Percentiles rank a stretch among this genome's conserved stretches.
phyloP scores from a whole-genome alignment of 2,329 filamentous ascomycete species.

The Truncatella angustata region DNA sequence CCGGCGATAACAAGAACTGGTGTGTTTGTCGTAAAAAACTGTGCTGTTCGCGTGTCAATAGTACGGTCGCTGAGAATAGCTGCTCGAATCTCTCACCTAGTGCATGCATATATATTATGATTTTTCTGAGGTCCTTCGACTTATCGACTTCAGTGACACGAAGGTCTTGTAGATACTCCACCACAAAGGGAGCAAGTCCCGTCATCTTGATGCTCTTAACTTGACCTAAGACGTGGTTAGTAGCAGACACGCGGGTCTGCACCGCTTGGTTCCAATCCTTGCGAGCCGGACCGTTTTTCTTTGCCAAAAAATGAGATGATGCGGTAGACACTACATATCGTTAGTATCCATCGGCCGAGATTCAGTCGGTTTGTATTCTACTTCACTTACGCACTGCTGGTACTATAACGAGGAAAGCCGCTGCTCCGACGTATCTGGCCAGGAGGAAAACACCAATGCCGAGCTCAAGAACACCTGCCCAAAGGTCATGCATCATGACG shows the following conservation, averaged over 20 bases:
- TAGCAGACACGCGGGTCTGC: slow-evolving; percentile 1
- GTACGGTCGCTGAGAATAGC: neutral
- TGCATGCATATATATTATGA: neutral
- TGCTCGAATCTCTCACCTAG: neutral
- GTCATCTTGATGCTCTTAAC: slow-evolving; percentile 6
- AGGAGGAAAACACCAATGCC: slow-evolving; percentile 35
- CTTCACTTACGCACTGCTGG: slow-evolving; percentile 23
- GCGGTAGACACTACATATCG: neutral
- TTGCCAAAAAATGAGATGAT: neutral
- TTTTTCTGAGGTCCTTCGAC: slow-evolving; percentile 4
- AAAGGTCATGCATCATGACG: slow-evolving; percentile 32
- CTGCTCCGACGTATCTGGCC: slow-evolving; percentile 30
- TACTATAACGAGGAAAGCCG: slow-evolving; percentile 26
- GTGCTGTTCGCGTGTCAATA: too few relatives aligned
- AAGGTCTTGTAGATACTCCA: neutral
- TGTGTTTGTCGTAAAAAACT: too few relatives aligned
- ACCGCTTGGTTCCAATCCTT: slow-evolving; percentile 3
- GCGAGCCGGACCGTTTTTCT: slow-evolving; percentile 1
- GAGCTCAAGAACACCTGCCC: slow-evolving; percentile 37
- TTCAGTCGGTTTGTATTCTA: neutral
- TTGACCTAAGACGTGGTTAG: slow-evolving; percentile 1
- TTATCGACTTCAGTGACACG: slow-evolving; percentile 4
- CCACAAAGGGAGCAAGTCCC: neutral
- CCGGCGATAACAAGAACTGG: slow-evolving; percentile 1
- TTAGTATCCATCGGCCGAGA: neutral